Conservation (phyloP, 345 rosid species). For the Lepidium didymum region DNA sequence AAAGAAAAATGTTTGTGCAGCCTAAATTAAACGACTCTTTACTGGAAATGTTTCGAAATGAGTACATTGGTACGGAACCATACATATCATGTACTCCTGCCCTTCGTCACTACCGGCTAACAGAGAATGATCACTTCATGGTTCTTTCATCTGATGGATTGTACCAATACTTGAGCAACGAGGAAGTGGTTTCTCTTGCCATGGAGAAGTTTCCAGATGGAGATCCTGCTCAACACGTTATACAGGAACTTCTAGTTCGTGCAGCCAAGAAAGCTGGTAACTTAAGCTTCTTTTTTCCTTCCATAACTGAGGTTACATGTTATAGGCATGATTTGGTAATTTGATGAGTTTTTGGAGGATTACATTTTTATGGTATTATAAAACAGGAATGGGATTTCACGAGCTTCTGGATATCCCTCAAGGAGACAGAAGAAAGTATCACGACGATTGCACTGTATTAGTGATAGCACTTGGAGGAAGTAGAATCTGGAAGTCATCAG, state of each 20-base stretch:
- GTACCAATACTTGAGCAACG: constrained; percentile 88
- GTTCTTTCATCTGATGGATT: constrained; percentile 93
- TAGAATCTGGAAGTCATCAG: constrained; percentile 98
- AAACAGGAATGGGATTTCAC: constrained; percentile 80
- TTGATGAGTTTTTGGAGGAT: background rate
- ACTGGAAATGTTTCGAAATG: constrained; percentile 84
- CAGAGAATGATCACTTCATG: constrained; percentile 80
- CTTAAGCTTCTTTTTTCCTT: background rate
- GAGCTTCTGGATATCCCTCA: constrained; percentile 91
- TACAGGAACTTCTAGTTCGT: constrained; percentile 84
- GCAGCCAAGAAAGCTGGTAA: constrained; percentile 99
- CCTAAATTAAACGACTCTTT: constrained; percentile 74
- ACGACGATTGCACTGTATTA: constrained; percentile 93
- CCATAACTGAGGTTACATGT: background rate
- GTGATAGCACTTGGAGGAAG: constrained; percentile 89
- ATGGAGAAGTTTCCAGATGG: constrained; percentile 96
- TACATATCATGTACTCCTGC: constrained; percentile 82
- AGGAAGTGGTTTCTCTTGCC: constrained; percentile 79
- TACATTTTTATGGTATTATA: background rate
- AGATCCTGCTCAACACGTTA: constrained; percentile 91
- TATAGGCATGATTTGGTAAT: background rate
- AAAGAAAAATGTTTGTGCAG: constrained; percentile 38
- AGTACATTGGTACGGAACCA: constrained; percentile 80
- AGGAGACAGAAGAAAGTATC: constrained; percentile 95
- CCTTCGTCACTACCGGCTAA: constrained; percentile 73